A percentile compares a stretch with the other conserved stretches of the same genome.
Conservation (phyloP, 106 monocot species). For the Alisma plantagoaquatica region DNA sequence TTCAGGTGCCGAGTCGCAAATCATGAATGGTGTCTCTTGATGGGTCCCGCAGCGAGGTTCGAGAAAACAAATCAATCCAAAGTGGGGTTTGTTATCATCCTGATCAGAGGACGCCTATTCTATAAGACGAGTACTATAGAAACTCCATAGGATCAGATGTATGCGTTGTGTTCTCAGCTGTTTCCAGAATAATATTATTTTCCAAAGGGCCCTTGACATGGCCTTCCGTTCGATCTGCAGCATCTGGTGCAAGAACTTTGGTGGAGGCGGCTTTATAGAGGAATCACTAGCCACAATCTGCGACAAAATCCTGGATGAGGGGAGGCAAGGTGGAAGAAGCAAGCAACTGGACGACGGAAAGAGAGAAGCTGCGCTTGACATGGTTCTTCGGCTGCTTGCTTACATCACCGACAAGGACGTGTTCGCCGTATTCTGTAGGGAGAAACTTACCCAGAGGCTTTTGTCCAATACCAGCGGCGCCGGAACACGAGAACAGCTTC, state of each 20-base stretch:
- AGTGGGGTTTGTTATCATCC: slow-evolving; percentile 20
- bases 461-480: slow-evolving; percentile 46
- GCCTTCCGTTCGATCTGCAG: slow-evolving; percentile 24
- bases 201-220: slow-evolving; percentile 28
- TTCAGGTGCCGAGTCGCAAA: slow-evolving; percentile 20
- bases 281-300: slow-evolving; percentile 28
- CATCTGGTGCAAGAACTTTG: too few relatives aligned
- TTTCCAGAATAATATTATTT: slow-evolving; percentile 24
- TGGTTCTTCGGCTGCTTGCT: slow-evolving; percentile 28
- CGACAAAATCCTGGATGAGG: slow-evolving; percentile 24
- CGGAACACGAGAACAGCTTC: slow-evolving; percentile 62
- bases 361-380: slow-evolving; percentile 33
- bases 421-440: slow-evolving; percentile 42
- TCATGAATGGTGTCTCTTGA: slow-evolving; percentile 20
- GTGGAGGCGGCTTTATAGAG: slow-evolving; percentile 25
- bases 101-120: slow-evolving; percentile 20
- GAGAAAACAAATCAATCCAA: slow-evolving; percentile 20
- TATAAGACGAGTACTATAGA: too few relatives aligned
- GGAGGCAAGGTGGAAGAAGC: too few relatives aligned
- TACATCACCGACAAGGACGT: slow-evolving; percentile 32
- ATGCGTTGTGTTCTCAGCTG: slow-evolving; percentile 19
- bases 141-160: too few relatives aligned
- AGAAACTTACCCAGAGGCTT: slow-evolving; percentile 53
- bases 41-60: slow-evolving; percentile 21
- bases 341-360: slow-evolving; percentile 26